A percentile compares a stretch with the other conserved stretches of the same genome.
phyloP scores from a whole-genome alignment of 169 alveolate species.

The Plasmodium fragile region DNA sequence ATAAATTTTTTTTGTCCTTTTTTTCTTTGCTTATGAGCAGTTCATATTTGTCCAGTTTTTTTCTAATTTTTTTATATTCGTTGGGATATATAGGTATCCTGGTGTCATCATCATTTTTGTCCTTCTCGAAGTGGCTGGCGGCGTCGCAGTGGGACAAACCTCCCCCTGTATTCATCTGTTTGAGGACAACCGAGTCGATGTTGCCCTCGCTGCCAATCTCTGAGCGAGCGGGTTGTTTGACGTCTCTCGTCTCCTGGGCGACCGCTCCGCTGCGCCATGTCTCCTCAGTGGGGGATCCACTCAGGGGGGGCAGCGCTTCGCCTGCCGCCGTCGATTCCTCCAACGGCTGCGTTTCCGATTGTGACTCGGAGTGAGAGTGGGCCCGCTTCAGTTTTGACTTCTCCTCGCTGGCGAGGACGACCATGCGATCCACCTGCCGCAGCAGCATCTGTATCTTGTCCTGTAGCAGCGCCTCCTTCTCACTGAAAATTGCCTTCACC shows the following conservation, averaged over 20 bases:
- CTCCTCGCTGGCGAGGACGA: slow-evolving; percentile 37
- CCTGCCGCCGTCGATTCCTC: not conserved
- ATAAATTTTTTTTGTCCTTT: slow-evolving; percentile 10
- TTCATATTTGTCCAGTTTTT: slow-evolving; percentile 63
- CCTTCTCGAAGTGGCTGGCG: not conserved
- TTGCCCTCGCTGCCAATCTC: not conserved
- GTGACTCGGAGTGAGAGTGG: too few relatives aligned
- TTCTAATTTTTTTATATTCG: slow-evolving; percentile 54
- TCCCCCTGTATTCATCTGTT: not conserved
- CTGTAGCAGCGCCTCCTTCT: slow-evolving; percentile 44
- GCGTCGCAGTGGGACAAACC: not conserved
- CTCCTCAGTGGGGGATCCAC: not conserved
- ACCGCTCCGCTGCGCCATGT: not conserved
- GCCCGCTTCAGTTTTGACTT: not conserved
- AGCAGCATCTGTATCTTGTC: slow-evolving; percentile 25
- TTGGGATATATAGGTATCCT: slow-evolving; percentile 63
- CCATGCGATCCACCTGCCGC: slow-evolving; percentile 29
- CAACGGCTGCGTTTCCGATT: too few relatives aligned
- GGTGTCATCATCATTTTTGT: not conserved
- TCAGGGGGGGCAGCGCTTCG: not conserved
- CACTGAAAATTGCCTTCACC: slow-evolving; percentile 15
- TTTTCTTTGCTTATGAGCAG: slow-evolving; percentile 36
- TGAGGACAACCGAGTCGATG: not conserved
- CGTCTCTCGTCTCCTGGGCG: not conserved
- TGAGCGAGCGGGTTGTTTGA: not conserved